Base-by-base conservation (phyloP, 345 rosid genomes). In the Eucalyptus globulus region DNA sequence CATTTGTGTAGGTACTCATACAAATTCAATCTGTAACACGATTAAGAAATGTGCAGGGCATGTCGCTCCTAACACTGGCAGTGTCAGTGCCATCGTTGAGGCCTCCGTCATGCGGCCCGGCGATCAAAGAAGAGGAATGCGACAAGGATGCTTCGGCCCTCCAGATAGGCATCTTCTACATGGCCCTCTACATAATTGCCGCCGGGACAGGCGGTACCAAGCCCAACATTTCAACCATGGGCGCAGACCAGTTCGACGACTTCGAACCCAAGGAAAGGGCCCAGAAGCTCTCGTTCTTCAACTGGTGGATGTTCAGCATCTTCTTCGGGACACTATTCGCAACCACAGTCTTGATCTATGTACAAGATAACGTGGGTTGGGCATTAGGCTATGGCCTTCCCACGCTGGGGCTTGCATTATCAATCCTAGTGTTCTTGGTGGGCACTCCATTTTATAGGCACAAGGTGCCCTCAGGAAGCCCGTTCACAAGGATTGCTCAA, bases 221-320 rank as follows among this genome's bases (percentile, higher is more conserved):
- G 86, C 94, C 96, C 4, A 95, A 95, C 89, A 95, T 95, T n/a
- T 95, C 96, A 2, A 95, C 96, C 19, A 92, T 95, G 93, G 96
- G 97, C 4, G 96, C 97, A 3, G 96, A 95, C 89, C 96, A 95
- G 43, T 95, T 95, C 17, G 96, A 95, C 88, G 96, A 95, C 51
- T 92, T 89, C 56, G 95, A 94, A 87, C 96, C 95, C 0, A 94
- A 90, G 72, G 97, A 95, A 89, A 93, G 92, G 92, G 22, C 17
- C 44, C 95, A 93, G 7, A 95, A 95, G 92, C 88, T 95, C 47
- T 95, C 97, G 4, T 95, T 95, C 92, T 95, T 95, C 85, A 95
- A 95, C 87, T 94, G 97, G 96, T 94, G 97, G 96, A 89, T 95
- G 94, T 93, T 93, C 72, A 93, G 93, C 93, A 93, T 94, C 72